Evolutionary conservation across 2,329 filamentous ascomycete species (phyloP), one percentile per base, ranked within the genome.

Genomic region (Aspergillus awamori): DNA sequence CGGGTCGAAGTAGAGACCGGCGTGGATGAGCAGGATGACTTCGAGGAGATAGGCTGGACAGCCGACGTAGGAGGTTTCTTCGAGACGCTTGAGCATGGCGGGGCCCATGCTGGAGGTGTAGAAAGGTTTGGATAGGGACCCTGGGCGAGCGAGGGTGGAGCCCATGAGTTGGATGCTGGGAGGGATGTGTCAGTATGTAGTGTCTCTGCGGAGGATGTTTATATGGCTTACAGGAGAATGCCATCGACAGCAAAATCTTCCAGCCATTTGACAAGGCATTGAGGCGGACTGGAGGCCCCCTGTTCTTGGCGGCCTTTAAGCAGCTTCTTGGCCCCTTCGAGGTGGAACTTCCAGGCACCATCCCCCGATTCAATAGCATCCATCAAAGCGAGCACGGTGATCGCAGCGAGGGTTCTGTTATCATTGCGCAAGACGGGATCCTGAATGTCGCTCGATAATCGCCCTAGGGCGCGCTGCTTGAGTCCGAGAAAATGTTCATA

Each of bases 271-370:
- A 76, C 66, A 7, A 75, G 72, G 11, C 65, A 63, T 60, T 65
- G 54, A 10, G 62, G 45, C 20, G 58, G 65, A 28, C 58, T 61
- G 15, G 63, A 48, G 3, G 57, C 56, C 36, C 60, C 61, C 39
- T 65, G 63, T 30, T 70, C 60, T 57, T 75, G 71, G 28, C 80
- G 70, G 8, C 73, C 72, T 41, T 76, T 74, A 26, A 84, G 75
- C 20, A 83, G 72, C 58, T 76, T 78, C 63, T 80, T 79, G n/a
- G 81, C 82, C 6, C 82, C 82, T 61, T 82, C 80, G 53, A 83
- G 76, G 61, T 84, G 82, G 36, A 80, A 77, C 64, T 78, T 83
- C 82, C 82, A 84, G 36, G 81, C 78, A 10, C 81, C 81, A 53
- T 76, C 78, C 13, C 82, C 82, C 0, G 82, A 83, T 62, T 83